phyloP scores from a whole-genome alignment of 192 early-diverging fungal species.

The Pilaira anomala region DNA sequence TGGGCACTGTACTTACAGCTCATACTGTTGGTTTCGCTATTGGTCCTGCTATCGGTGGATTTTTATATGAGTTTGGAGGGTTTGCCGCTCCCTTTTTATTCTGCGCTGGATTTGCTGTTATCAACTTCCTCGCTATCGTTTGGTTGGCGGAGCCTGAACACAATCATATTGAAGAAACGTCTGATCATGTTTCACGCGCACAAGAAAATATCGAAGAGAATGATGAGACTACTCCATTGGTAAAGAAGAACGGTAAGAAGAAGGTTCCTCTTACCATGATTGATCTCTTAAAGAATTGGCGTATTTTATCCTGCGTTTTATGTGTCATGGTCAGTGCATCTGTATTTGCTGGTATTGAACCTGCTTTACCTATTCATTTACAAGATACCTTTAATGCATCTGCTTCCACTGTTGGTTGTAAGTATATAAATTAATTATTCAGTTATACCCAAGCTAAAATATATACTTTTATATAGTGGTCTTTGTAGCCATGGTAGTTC shows the following conservation, averaged over 20 bases:
- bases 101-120: conserved; percentile 53
- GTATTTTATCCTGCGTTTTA: conserved; percentile 41
- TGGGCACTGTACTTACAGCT: conserved; percentile 67
- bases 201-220: conserved; percentile 21
- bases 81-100: conserved; percentile 67
- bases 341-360: conserved; percentile 57
- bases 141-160: conserved; percentile 59
- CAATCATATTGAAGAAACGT: neutral
- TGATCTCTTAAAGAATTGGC: conserved; percentile 43
- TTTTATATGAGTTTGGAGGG: conserved; percentile 64
- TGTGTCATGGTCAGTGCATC: conserved; percentile 46
- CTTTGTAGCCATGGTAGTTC: conserved; percentile 66
- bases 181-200: conserved; percentile 4
- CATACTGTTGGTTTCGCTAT: conserved; percentile 67
- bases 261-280: conserved; percentile 38
- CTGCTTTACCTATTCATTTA: conserved; percentile 53
- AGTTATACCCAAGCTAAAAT: neutral
- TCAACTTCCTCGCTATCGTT: conserved; percentile 61
- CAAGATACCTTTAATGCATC: conserved; percentile 34
- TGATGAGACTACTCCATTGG: conserved; percentile 1
- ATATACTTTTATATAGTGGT: conserved; percentile 45
- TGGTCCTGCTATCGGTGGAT: conserved; percentile 66
- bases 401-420: conserved; percentile 45
- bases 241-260: neutral
- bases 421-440: conserved; percentile 1